These are phyloP conservation scores for Recurvomyces mirabilis DNA, from an alignment of 495 filamentous ascomycete genomes.

Conservation along the genomic window DNA sequence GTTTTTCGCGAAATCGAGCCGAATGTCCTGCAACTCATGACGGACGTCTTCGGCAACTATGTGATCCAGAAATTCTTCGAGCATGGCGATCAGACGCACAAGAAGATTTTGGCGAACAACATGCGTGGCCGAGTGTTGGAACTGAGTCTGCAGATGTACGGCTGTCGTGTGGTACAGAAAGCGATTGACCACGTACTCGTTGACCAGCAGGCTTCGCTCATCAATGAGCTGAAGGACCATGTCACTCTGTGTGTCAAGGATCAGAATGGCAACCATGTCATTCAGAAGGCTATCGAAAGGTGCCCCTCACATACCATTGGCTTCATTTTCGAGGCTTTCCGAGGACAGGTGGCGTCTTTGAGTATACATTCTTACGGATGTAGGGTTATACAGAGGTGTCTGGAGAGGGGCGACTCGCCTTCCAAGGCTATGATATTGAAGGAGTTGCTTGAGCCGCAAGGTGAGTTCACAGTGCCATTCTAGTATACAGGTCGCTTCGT, in stretches of 20 bases:
- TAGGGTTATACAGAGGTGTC: conserved; percentile 83
- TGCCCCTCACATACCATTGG: conserved; percentile 71
- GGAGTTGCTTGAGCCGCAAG: conserved; percentile 60
- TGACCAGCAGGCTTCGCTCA: conserved; percentile 77
- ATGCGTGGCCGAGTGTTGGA: conserved; percentile 78
- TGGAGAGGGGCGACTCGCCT: conserved; percentile 69
- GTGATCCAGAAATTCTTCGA: conserved; percentile 98
- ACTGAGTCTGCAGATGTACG: conserved; percentile 84
- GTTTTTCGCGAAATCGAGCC: conserved; percentile 78
- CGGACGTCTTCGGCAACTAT: conserved; percentile 95
- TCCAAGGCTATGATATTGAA: conserved; percentile 60
- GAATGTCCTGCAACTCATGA: conserved; percentile 82
- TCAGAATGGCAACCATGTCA: conserved; percentile 92
- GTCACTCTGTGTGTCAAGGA: conserved; percentile 75
- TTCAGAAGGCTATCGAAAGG: conserved; percentile 88
- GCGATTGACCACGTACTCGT: conserved; percentile 84
- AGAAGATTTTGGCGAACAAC: conserved; percentile 68
- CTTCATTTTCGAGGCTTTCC: conserved; percentile 81
- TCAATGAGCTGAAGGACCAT: conserved; percentile 70
- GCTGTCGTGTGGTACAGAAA: conserved; percentile 94
- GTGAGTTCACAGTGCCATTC: too few species aligned
- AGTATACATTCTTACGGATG: conserved; percentile 81
- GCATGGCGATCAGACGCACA: conserved; percentile 89
- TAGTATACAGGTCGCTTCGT: too few species aligned
- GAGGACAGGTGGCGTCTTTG: conserved; percentile 63